Conservation (phyloP, 140 eudicot species). For the Erigeron philadelphicus region DNA sequence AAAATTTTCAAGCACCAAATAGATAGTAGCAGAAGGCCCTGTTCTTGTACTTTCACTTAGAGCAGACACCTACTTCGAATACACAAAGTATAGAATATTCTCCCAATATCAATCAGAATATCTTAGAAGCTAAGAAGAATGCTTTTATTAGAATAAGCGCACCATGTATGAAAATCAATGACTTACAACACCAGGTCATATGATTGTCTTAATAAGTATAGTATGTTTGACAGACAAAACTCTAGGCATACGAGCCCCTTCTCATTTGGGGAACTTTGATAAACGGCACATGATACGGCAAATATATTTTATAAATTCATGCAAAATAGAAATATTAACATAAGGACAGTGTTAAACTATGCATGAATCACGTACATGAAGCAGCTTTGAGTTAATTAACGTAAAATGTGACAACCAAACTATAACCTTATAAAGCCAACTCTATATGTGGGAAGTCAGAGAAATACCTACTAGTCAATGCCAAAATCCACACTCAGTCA, state of each 20-base stretch:
- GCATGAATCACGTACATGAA: constrained; percentile 20
- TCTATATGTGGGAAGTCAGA: constrained; percentile 29
- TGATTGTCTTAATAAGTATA: neutral
- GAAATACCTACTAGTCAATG: constrained; percentile 29
- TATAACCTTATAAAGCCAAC: constrained; percentile 23
- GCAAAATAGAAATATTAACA: neutral
- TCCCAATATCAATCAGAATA: constrained; percentile 9
- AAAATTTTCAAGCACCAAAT: neutral
- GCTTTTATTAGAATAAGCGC: neutral
- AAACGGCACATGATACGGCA: neutral
- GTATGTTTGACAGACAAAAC: neutral
- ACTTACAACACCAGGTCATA: neutral
- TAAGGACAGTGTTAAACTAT: neutral
- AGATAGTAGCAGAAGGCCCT: constrained; percentile 26
- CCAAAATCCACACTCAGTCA: constrained; percentile 18
- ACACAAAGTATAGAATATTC: constrained; percentile 4
- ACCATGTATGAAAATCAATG: constrained; percentile 4
- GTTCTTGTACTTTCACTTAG: constrained; percentile 11
- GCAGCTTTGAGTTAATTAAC: constrained; percentile 7
- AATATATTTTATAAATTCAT: constrained; percentile 2
- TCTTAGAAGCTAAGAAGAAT: constrained; percentile 13
- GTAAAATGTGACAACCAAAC: constrained; percentile 11
- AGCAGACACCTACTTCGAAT: constrained; percentile 11
- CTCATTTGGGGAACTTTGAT: neutral
- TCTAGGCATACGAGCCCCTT: neutral